These are phyloP conservation scores for Groenewaldozyma tartarivorans DNA, from an alignment of 805 yeast genomes.

Conservation along the genomic window DNA sequence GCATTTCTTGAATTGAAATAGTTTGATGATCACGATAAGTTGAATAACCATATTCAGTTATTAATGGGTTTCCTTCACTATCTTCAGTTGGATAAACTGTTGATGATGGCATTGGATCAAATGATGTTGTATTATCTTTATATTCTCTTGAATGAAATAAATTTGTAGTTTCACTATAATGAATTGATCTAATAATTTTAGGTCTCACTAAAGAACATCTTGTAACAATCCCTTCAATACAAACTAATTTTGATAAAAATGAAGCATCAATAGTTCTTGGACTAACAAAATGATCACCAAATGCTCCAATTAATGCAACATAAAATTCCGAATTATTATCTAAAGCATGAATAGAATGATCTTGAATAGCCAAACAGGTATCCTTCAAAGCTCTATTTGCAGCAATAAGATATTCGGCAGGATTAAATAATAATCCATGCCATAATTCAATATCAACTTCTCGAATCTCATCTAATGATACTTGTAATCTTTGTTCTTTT, in stretches of 20 bases:
- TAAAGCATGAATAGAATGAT: slow-evolving; percentile 42
- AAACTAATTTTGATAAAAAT: slow-evolving; percentile 69
- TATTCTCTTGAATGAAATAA: slow-evolving; percentile 86
- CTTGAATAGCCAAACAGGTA: slow-evolving; percentile 63
- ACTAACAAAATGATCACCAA: slow-evolving; percentile 77
- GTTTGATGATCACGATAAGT: slow-evolving; percentile 93
- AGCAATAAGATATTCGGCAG: slow-evolving; percentile 83
- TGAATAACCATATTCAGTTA: slow-evolving; percentile 86
- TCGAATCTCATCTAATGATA: slow-evolving; percentile 79
- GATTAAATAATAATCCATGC: slow-evolving; percentile 61
- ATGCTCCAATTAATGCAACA: slow-evolving; percentile 79
- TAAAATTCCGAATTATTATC: slow-evolving; percentile 54
- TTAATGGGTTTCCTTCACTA: slow-evolving; percentile 76
- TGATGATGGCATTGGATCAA: slow-evolving; percentile 72
- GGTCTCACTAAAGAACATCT: slow-evolving; percentile 90
- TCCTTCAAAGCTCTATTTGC: slow-evolving; percentile 80
- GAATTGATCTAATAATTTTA: slow-evolving; percentile 82
- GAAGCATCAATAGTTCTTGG: slow-evolving; percentile 80
- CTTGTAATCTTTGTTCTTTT: slow-evolving; percentile 55
- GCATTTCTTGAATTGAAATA: slow-evolving; percentile 91
- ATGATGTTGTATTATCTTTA: slow-evolving; percentile 84
- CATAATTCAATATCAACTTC: slow-evolving; percentile 74
- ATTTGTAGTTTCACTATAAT: slow-evolving; percentile 77
- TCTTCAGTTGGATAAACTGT: slow-evolving; percentile 91
- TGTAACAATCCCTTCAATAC: slow-evolving; percentile 93